A percentile compares a stretch with the other conserved stretches of the same genome.
These are phyloP conservation scores for Scedosporium aurantiacum DNA, from an alignment of 2,329 filamentous ascomycete species.

Conservation along the genomic window DNA sequence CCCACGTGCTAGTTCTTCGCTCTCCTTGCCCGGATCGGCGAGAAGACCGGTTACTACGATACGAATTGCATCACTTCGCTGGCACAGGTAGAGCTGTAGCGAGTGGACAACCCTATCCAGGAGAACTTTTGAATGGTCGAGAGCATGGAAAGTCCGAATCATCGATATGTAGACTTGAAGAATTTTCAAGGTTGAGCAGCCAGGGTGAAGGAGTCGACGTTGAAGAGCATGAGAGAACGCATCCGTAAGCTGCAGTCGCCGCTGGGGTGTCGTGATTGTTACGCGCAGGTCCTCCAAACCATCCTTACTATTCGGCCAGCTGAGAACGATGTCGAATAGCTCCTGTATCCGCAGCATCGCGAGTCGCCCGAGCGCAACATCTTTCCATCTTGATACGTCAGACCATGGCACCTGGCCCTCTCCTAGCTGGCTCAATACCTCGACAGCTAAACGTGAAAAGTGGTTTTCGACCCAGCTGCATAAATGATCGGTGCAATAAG, in stretches of 20 bases:
- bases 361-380: conserved; percentile 56
- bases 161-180: conserved; percentile 68
- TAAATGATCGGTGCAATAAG: conserved; percentile 47
- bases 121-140: conserved; percentile 69
- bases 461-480: conserved; percentile 57
- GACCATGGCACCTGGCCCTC: conserved; percentile 33
- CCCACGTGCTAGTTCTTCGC: conserved; percentile 24
- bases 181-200: conserved; percentile 65
- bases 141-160: conserved; percentile 63
- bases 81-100: conserved; percentile 64
- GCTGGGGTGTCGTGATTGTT: conserved; percentile 56
- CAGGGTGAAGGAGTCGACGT: conserved; percentile 60
- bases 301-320: conserved; percentile 61
- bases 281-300: conserved; percentile 65
- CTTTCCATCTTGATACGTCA: conserved; percentile 58
- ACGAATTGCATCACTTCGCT: conserved; percentile 65
- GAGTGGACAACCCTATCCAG: conserved; percentile 63
- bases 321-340: conserved; percentile 68
- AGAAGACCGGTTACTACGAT: conserved; percentile 67
- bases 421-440: conserved; percentile 42
- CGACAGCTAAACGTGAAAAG: conserved; percentile 52
- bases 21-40: conserved; percentile 43
- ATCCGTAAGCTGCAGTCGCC: conserved; percentile 58
- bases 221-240: conserved; percentile 57
- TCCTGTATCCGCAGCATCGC: conserved; percentile 59